These are phyloP conservation scores for Talaromyces islandicus DNA, from an alignment of 2,329 filamentous ascomycete species.

Conservation along the genomic window DNA sequence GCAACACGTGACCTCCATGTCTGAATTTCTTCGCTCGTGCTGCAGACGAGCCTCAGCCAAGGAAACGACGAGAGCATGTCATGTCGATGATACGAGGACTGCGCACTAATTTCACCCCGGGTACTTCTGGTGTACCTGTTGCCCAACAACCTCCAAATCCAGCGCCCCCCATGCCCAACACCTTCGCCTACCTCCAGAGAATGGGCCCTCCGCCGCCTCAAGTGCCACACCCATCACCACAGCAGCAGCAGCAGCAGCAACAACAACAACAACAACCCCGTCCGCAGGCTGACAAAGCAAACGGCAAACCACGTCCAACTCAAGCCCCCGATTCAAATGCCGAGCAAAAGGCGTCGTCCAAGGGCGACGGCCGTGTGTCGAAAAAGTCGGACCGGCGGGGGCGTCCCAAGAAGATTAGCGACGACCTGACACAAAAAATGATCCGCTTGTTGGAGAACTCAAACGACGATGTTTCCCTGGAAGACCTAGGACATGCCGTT, in stretches of 20 bases:
- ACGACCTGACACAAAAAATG: conserved; percentile 13
- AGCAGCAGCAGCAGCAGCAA: too few species aligned
- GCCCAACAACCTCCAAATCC: not conserved
- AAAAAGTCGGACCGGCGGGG: conserved; percentile 11
- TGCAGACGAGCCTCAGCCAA: not conserved
- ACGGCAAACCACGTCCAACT: not conserved
- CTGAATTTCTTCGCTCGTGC: conserved; percentile 3
- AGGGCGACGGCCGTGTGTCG: conserved; percentile 2
- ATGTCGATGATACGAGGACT: conserved; percentile 9
- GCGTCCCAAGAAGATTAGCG: conserved; percentile 13
- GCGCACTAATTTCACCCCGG: conserved; percentile 1
- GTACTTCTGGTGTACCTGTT: conserved; percentile 1
- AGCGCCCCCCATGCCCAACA: conserved; percentile 4
- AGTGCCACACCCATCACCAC: not conserved
- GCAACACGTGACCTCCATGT: conserved; percentile 2
- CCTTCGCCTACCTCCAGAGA: conserved; percentile 8
- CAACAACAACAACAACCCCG: not conserved
- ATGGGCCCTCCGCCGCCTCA: conserved; percentile 1
- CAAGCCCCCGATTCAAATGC: not conserved
- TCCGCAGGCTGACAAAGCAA: conserved; percentile 3
- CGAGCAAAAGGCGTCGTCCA: not conserved
- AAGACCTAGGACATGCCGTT: conserved; percentile 11
- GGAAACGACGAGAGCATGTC: conserved; percentile 6
- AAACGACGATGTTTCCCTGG: conserved; percentile 9
- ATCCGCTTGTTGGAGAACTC: conserved; percentile 12